phyloP scores from a whole-genome alignment of 176 grass and related monocot genomes.

The Areca catechu region DNA sequence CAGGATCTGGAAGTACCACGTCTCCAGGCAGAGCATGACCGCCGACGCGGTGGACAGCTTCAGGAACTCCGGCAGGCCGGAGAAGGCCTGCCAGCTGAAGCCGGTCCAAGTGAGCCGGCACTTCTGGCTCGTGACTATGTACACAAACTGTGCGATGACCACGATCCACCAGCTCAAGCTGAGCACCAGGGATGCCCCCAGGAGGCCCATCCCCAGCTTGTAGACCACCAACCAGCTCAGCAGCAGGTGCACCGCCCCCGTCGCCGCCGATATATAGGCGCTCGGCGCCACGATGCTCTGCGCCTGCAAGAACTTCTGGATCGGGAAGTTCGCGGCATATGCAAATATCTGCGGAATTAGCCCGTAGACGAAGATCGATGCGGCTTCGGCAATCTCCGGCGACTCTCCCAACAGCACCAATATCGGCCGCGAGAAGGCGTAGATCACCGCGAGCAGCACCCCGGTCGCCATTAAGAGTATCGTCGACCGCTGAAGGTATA shows the following conservation, averaged over 20 bases:
- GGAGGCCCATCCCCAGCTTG: slow-evolving; percentile 41
- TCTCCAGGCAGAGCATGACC: slow-evolving; percentile 88
- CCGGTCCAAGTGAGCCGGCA: slow-evolving; percentile 65
- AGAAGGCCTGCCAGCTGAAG: slow-evolving; percentile 66
- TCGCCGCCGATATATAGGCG: slow-evolving; percentile 59
- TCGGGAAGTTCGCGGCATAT: slow-evolving; percentile 75
- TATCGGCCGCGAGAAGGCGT: too few relatives aligned
- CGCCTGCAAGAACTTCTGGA: slow-evolving; percentile 86
- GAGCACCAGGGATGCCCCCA: slow-evolving; percentile 65
- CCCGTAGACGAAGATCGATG: too few relatives aligned
- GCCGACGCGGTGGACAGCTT: slow-evolving; percentile 61
- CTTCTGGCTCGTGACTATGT: slow-evolving; percentile 52
- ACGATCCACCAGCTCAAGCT: slow-evolving; percentile 72
- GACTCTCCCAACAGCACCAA: too few relatives aligned
- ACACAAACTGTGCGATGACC: slow-evolving; percentile 59
- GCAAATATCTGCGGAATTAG: too few relatives aligned
- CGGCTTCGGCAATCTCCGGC: too few relatives aligned
- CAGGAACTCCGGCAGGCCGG: slow-evolving; percentile 56
- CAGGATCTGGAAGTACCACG: slow-evolving; percentile 90
- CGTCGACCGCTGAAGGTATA: slow-evolving; percentile 70
- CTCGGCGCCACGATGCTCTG: slow-evolving; percentile 89
- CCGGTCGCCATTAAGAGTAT: slow-evolving; percentile 67
- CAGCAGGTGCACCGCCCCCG: slow-evolving; percentile 28
- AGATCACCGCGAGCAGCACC: too few relatives aligned
- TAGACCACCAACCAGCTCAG: not conserved